These are phyloP conservation scores for Saturnispora galanensis DNA, from an alignment of 805 yeast genomes.

Conservation along the genomic window DNA sequence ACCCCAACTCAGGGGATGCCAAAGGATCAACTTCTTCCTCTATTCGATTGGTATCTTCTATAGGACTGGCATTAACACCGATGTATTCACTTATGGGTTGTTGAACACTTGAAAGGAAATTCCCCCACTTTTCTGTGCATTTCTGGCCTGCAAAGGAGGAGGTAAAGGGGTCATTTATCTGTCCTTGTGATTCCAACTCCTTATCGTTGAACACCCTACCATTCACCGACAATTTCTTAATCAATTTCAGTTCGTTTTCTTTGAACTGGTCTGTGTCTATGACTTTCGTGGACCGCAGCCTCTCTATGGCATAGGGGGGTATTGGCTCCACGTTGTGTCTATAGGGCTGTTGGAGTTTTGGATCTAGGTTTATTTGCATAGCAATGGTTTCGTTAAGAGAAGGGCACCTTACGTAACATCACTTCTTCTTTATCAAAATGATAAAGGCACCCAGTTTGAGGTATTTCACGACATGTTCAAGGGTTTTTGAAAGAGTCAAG, in stretches of 20 bases:
- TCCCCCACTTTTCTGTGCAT: slow-evolving; percentile 13
- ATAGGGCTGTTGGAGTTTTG: neutral
- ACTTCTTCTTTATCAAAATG: no score
- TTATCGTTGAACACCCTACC: neutral
- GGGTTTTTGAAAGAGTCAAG: no score
- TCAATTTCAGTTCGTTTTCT: neutral
- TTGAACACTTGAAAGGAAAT: slow-evolving; percentile 13
- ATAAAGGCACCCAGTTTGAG: no score
- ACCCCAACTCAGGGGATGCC: no score
- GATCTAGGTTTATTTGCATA: neutral
- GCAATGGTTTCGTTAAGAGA: no score
- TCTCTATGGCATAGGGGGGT: slow-evolving; percentile 16
- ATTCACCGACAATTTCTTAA: neutral
- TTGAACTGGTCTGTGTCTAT: neutral
- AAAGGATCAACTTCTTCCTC: no score
- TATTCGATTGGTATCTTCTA: no score
- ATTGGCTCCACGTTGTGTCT: neutral
- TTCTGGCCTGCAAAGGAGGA: slow-evolving; percentile 12
- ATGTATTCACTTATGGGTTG: slow-evolving; percentile 6
- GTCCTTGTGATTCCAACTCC: slow-evolving; percentile 3
- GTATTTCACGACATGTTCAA: no score
- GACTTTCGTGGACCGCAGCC: slow-evolving; percentile 6
- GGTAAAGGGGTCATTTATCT: slow-evolving; percentile 13
- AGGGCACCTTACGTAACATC: no score
- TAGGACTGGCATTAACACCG: neutral